A percentile compares a stretch with the other conserved stretches of the same genome.
Evolutionary conservation across 2,329 filamentous ascomycete genomes (phyloP).

Genomic region (Gyromitra esculenta): DNA sequence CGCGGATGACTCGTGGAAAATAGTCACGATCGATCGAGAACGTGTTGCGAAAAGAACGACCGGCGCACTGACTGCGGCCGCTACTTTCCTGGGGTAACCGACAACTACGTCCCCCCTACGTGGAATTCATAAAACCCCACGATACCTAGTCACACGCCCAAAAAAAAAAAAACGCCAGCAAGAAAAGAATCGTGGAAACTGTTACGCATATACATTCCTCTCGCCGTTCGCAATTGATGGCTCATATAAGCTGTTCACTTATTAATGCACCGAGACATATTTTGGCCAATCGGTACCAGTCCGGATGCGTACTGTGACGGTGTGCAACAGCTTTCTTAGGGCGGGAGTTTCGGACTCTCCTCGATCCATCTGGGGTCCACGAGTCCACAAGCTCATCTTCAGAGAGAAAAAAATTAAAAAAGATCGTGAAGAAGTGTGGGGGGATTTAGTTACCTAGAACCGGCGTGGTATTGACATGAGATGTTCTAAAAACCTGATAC

Average conservation of each 20-base stretch:
- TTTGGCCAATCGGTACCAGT: slow-evolving; percentile 44
- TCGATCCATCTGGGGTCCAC: slow-evolving; percentile 29
- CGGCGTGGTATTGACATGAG: slow-evolving; percentile 19
- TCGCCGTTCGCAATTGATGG: slow-evolving; percentile 39
- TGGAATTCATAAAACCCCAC: slow-evolving; percentile 44
- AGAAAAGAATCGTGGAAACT: slow-evolving; percentile 27
- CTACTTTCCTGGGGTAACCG: slow-evolving; percentile 50
- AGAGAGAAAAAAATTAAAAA: slow-evolving; percentile 1
- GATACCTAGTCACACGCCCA: slow-evolving; percentile 48
- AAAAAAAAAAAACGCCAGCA: slow-evolving; percentile 38
- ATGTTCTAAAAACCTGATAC: slow-evolving; percentile 12
- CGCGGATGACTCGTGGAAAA: slow-evolving; percentile 47
- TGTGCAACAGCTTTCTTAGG: slow-evolving; percentile 28
- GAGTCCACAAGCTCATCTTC: slow-evolving; percentile 27
- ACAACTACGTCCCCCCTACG: slow-evolving; percentile 19
- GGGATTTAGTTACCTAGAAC: slow-evolving; percentile 26
- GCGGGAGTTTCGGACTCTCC: slow-evolving; percentile 25
- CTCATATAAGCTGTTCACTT: slow-evolving; percentile 44
- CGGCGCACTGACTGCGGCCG: slow-evolving; percentile 41
- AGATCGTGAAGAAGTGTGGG: slow-evolving; percentile 32
- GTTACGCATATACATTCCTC: slow-evolving; percentile 50
- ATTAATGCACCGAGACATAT: slow-evolving; percentile 46
- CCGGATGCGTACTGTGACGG: slow-evolving; percentile 40
- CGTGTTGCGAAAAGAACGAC: slow-evolving; percentile 38
- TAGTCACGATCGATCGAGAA: slow-evolving; percentile 51